These are phyloP conservation scores for Marasmius sp. DNA, from an alignment of 1,284 basidiomycete genomes.

Conservation along the genomic window DNA sequence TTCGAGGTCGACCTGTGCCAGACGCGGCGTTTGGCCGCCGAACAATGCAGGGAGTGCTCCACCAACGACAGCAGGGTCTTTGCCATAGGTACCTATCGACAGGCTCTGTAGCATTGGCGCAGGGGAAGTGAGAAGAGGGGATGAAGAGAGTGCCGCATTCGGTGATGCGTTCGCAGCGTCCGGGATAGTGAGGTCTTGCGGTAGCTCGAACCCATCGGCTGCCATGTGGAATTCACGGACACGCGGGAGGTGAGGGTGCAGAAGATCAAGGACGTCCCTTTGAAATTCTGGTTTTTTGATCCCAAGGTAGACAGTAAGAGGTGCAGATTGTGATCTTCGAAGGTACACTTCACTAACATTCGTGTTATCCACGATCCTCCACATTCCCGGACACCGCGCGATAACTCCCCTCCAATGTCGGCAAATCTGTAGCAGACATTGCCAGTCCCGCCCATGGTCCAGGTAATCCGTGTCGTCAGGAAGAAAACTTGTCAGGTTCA, in stretches of 20 bases:
- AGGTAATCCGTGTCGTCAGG: slow-evolving; percentile 3
- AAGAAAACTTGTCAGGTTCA: slow-evolving; percentile 9
- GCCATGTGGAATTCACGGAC: slow-evolving; percentile 12
- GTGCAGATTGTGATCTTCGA: slow-evolving; percentile 9
- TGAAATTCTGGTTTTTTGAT: slow-evolving; percentile 1
- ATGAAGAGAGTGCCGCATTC: background rate
- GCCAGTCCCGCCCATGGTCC: slow-evolving; percentile 7
- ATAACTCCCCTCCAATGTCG: slow-evolving; percentile 17
- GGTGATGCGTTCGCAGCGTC: background rate
- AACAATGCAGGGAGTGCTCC: slow-evolving; percentile 12
- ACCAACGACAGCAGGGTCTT: background rate
- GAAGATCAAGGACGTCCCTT: background rate
- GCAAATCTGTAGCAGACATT: slow-evolving; percentile 15
- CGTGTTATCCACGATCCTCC: slow-evolving; percentile 11
- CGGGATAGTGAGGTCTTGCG: too few species aligned
- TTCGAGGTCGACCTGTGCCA: slow-evolving; percentile 13
- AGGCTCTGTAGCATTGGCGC: slow-evolving; percentile 6
- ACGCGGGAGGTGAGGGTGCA: slow-evolving; percentile 8
- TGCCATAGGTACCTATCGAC: background rate
- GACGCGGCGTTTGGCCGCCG: slow-evolving; percentile 10
- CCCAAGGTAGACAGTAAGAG: slow-evolving; percentile 13
- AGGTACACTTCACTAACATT: slow-evolving; percentile 10
- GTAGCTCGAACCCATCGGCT: background rate
- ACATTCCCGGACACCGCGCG: slow-evolving; percentile 11
- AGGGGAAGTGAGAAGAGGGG: background rate